Percentiles rank a stretch among this genome's conserved stretches.
Conservation (phyloP, 129 eudicot species). For the Heracleum sosnowskyi region DNA sequence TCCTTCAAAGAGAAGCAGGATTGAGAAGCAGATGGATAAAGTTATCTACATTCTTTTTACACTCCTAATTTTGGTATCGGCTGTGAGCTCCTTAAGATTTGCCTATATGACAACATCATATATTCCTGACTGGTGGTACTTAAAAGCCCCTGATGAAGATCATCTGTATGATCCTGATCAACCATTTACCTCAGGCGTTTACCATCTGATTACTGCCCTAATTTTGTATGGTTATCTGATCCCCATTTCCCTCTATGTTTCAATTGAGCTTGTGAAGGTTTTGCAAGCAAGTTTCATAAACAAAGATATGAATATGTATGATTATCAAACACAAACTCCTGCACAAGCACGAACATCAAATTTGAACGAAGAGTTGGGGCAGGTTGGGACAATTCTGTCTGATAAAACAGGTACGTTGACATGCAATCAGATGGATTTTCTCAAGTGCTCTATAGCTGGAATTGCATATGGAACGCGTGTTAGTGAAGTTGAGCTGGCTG, state of each 20-base stretch:
- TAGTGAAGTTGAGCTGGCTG: conserved; percentile 67
- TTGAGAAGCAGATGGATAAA: conserved; percentile 63
- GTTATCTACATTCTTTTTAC: conserved; percentile 56
- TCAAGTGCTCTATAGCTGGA: conserved; percentile 74
- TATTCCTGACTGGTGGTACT: conserved; percentile 46
- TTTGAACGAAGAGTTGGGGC: conserved; percentile 76
- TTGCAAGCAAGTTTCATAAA: conserved; percentile 61
- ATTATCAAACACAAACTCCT: conserved; percentile 38
- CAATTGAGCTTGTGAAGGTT: conserved; percentile 70
- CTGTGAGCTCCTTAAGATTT: conserved; percentile 40
- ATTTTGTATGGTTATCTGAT: conserved; percentile 61
- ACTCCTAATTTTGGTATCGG: conserved; percentile 39
- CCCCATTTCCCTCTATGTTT: conserved; percentile 62
- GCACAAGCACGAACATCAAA: conserved; percentile 73
- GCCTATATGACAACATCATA: conserved; percentile 17
- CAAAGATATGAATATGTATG: conserved; percentile 43
- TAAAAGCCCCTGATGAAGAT: conserved; percentile 24
- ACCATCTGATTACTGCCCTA: conserved; percentile 54
- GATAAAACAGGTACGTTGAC: conserved; percentile 88
- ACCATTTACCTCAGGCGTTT: conserved; percentile 16
- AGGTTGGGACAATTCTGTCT: conserved; percentile 63
- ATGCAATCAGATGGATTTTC: conserved; percentile 74
- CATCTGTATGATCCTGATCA: conserved; percentile 26
- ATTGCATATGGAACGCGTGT: conserved; percentile 50
- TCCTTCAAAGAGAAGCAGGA: conserved; percentile 60